Percentiles rank a stretch among this genome's conserved stretches.
phyloP scores from a whole-genome alignment of 129 eudicot species.

The Helianthus tuberosus region DNA sequence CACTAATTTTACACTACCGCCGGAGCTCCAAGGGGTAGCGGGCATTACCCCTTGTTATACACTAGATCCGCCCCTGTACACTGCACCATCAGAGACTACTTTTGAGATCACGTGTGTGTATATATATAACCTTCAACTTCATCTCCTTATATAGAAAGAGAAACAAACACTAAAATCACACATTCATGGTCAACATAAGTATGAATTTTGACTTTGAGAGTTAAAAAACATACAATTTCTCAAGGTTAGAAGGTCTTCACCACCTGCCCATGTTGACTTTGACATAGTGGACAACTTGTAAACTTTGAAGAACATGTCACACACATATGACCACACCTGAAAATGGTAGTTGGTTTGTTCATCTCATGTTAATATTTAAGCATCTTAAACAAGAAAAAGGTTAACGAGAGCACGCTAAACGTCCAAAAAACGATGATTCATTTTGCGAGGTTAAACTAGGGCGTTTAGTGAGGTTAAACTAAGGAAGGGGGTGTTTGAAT shows the following conservation, averaged over 20 bases:
- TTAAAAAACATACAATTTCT: constrained; percentile 15
- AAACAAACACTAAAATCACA: background rate
- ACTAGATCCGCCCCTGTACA: no score
- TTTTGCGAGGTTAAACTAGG: background rate
- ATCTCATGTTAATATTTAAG: constrained; percentile 1
- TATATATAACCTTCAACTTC: no score
- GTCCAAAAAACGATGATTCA: background rate
- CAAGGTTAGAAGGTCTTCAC: constrained; percentile 77
- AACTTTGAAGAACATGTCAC: constrained; percentile 73
- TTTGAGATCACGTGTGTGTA: no score
- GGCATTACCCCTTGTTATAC: no score
- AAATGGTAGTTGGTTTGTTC: constrained; percentile 18
- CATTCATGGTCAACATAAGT: constrained; percentile 9
- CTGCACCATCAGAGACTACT: no score
- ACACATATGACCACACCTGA: constrained; percentile 99
- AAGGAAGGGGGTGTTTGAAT: background rate
- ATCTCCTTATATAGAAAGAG: no score
- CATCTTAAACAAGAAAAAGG: background rate
- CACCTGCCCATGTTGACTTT: constrained; percentile 67
- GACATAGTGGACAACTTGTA: constrained; percentile 80
- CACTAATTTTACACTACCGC: no score
- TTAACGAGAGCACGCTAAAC: background rate
- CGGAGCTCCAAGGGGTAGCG: no score
- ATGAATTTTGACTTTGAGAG: constrained; percentile 10
- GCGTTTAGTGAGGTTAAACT: no score